phyloP scores from a whole-genome alignment of 345 rosid genomes.

The Bretschneidera sinensis region DNA sequence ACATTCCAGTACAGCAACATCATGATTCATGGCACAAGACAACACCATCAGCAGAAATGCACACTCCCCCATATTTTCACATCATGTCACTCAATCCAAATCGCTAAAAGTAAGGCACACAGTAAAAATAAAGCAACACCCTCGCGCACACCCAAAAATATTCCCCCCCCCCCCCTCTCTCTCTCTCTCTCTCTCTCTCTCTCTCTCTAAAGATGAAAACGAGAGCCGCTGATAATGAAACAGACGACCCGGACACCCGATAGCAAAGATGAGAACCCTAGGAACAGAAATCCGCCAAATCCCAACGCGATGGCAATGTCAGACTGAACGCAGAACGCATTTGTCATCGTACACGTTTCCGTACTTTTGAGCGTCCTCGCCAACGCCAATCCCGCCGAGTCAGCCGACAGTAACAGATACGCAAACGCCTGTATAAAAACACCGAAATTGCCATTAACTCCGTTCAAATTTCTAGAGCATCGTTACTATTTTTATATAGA shows the following conservation, averaged over 20 bases:
- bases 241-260: slow-evolving; percentile 84
- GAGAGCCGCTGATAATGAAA: slow-evolving; percentile 81
- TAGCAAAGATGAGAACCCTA: slow-evolving; percentile 61
- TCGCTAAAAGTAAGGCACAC: slow-evolving; percentile 1
- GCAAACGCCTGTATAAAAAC: slow-evolving; percentile 57
- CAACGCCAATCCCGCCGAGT: slow-evolving; percentile 67
- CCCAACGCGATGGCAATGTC: slow-evolving; percentile 71
- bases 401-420: slow-evolving; percentile 74
- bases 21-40: too few relatives aligned
- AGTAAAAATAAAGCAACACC: neutral
- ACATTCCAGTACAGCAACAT: too few relatives aligned
- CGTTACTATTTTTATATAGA: too few relatives aligned
- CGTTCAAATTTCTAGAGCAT: too few relatives aligned
- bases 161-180: neutral
- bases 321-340: slow-evolving; percentile 72
- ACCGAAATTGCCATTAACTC: neutral
- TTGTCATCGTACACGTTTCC: slow-evolving; percentile 41
- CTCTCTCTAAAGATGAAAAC: slow-evolving; percentile 68
- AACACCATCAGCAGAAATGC: neutral
- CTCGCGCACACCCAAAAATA: slow-evolving; percentile 5
- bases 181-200: too few relatives aligned
- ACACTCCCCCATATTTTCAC: too few relatives aligned
- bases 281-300: slow-evolving; percentile 70
- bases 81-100: neutral
- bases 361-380: slow-evolving; percentile 56